Percentiles rank a stretch among this genome's conserved stretches.
Conservation (phyloP, 2,329 filamentous ascomycete species). For the Triangularia verruculosa region DNA sequence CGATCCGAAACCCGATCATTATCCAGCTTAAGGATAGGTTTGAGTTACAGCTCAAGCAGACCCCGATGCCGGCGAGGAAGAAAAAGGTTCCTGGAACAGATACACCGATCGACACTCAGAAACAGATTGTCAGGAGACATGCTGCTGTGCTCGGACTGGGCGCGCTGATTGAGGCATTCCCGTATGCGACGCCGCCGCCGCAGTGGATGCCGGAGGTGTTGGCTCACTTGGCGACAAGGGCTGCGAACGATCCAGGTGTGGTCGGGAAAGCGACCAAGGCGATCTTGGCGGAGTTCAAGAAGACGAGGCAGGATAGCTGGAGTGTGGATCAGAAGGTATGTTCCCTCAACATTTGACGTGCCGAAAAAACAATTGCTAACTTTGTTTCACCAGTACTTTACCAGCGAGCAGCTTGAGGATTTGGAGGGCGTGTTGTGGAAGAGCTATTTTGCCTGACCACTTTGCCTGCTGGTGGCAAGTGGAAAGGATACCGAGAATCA, state of each 20-base stretch:
- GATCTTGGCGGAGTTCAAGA: slow-evolving; percentile 96
- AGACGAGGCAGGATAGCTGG: slow-evolving; percentile 99
- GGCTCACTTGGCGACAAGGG: slow-evolving; percentile 77
- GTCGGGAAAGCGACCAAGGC: slow-evolving; percentile 95
- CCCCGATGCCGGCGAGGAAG: slow-evolving; percentile 82
- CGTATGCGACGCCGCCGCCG: slow-evolving; percentile 89
- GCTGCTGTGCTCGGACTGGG: slow-evolving; percentile 90
- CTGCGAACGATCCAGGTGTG: slow-evolving; percentile 83
- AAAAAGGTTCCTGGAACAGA: slow-evolving; percentile 61
- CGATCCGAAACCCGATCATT: slow-evolving; percentile 76
- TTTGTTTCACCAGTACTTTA: slow-evolving; percentile 62
- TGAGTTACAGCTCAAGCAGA: slow-evolving; percentile 70
- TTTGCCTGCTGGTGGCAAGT: background rate
- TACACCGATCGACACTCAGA: slow-evolving; percentile 67
- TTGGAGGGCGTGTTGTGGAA: slow-evolving; percentile 97
- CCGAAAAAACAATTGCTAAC: too few species aligned
- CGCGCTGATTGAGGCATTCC: slow-evolving; percentile 90
- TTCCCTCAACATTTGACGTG: slow-evolving; percentile 20
- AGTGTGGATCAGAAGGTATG: slow-evolving; percentile 93
- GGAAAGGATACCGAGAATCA: background rate
- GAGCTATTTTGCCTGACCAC: slow-evolving; percentile 83
- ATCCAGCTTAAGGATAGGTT: slow-evolving; percentile 74
- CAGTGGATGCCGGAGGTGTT: slow-evolving; percentile 91
- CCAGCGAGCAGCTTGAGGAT: slow-evolving; percentile 88
- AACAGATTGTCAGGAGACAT: slow-evolving; percentile 77